Base-by-base conservation (phyloP, 208 protist genomes). In the Leishmania amazonensis region DNA sequence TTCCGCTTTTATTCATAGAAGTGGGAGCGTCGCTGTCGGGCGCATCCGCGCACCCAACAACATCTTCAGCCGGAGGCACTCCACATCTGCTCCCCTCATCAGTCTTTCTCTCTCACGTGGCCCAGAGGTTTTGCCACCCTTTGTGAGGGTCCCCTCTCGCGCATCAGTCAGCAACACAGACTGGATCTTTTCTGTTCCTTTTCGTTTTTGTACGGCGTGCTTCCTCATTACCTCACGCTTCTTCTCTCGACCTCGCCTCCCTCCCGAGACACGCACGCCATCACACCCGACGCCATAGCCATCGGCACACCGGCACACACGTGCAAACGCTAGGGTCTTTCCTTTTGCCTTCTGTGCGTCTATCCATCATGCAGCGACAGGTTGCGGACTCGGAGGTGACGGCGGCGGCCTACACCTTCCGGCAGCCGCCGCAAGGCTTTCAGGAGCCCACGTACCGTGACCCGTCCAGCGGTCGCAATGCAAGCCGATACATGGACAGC, bases 331-430 rank as follows among this genome's bases (percentile, higher is more conserved):
- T 38, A 42, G 38, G 8, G 7, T 19, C 2, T 42, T 9, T 42
- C 19, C 53, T 71, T 74, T 65, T 72, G 42, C 42, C 53, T 76
- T 11, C 76, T 58, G 5, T 65, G 73, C 73, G 6, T 42, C 47
- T 70, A 21, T 70, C 31, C 47, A 70, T 42, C 9, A 94, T 91
- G 90, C 88, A 91, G 82, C 83, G 85, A 60, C 80, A 77, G 53
- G 73, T 80, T 19, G 83, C 85, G n/a, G 85, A 84, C n/a, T 72
- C 88, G 38, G 83, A 80, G 58, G 77, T 53, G 70, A 88, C 85
- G 35, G 80, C 87, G 49, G 93, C 92, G 77, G 91, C 93, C 40
- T 98, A 98, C 94, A 98, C 95, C 28, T 97, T 98, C 80, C 93
- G 96, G 81, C 93, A 98, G 78, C 93, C 93, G 2, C 94, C 95